These are phyloP conservation scores for Ophiostoma triangulosporum DNA, from an alignment of 2,329 filamentous ascomycete genomes.

Conservation along the genomic window DNA sequence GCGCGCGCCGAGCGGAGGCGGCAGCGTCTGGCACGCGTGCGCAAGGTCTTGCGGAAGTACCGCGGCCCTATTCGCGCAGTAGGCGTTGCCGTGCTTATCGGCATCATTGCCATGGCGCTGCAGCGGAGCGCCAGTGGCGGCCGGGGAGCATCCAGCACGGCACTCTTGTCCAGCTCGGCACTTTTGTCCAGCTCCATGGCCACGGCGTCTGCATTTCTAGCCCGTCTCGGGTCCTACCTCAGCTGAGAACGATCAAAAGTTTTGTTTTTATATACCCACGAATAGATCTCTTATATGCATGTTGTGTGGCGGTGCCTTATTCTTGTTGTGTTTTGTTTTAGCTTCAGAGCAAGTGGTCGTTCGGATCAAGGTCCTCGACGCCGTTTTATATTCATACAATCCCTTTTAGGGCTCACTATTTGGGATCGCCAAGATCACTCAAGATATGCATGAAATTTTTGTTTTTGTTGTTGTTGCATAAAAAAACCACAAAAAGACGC, in stretches of 20 bases:
- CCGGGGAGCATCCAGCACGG: constrained; percentile 10
- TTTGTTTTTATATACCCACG: neutral
- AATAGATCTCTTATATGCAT: too few species aligned
- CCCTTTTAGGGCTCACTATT: too few species aligned
- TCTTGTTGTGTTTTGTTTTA: neutral
- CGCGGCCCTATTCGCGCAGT: constrained; percentile 48
- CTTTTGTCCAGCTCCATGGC: constrained; percentile 11
- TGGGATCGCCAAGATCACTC: too few species aligned
- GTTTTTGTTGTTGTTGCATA: neutral
- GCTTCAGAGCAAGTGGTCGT: neutral
- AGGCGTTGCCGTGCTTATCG: constrained; percentile 53
- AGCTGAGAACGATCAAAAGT: neutral
- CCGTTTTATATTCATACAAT: neutral
- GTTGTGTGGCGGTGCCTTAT: too few species aligned
- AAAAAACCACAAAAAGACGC: constrained; percentile 2
- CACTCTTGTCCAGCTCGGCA: constrained; percentile 11
- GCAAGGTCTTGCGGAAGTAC: constrained; percentile 41
- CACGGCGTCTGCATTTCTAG: constrained; percentile 14
- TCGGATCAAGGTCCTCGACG: neutral
- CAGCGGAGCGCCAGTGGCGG: constrained; percentile 29
- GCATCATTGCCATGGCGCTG: constrained; percentile 54
- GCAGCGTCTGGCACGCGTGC: constrained; percentile 29
- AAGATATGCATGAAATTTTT: constrained; percentile 1
- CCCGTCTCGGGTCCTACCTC: constrained; percentile 8
- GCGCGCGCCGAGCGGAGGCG: constrained; percentile 46